Evolutionary conservation across 495 filamentous ascomycete genomes (phyloP).

Genomic region (Collariella sp.): DNA sequence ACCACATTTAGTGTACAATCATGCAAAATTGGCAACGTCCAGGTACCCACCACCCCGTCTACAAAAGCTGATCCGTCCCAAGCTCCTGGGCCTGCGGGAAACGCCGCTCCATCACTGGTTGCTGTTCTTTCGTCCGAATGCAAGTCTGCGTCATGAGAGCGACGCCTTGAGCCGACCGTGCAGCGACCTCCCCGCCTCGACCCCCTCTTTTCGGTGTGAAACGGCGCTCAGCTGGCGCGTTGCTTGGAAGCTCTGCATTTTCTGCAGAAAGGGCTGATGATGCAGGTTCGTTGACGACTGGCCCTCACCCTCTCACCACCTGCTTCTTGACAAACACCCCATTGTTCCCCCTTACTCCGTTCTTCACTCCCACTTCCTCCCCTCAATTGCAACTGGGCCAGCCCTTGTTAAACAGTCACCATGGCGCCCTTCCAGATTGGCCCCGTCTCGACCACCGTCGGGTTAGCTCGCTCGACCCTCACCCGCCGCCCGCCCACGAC

Average conservation of each 20-base stretch:
- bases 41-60: slow-evolving; percentile 7
- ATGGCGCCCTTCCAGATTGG: slow-evolving; percentile 23
- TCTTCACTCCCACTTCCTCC: background rate
- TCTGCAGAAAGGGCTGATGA: slow-evolving; percentile 10
- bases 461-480: slow-evolving; percentile 19
- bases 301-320: too few species aligned
- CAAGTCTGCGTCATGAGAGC: slow-evolving; percentile 19
- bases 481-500: slow-evolving; percentile 12
- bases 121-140: slow-evolving; percentile 1
- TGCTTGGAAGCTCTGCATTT: background rate
- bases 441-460: slow-evolving; percentile 15
- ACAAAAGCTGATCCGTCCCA: slow-evolving; percentile 7
- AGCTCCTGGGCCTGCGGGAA: slow-evolving; percentile 2
- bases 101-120: slow-evolving; percentile 12
- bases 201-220: background rate
- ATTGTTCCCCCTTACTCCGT: background rate
- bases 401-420: slow-evolving; percentile 9
- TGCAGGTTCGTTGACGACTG: slow-evolving; percentile 14
- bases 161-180: slow-evolving; percentile 14
- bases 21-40: background rate
- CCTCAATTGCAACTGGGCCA: slow-evolving; percentile 1
- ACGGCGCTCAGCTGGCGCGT: slow-evolving; percentile 4
- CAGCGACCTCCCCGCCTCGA: slow-evolving; percentile 5
- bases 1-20: background rate
- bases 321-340: background rate